Percentiles rank a stretch among this genome's conserved stretches.
phyloP scores from a whole-genome alignment of 2,329 filamentous ascomycete genomes.

The Nemania sp. region DNA sequence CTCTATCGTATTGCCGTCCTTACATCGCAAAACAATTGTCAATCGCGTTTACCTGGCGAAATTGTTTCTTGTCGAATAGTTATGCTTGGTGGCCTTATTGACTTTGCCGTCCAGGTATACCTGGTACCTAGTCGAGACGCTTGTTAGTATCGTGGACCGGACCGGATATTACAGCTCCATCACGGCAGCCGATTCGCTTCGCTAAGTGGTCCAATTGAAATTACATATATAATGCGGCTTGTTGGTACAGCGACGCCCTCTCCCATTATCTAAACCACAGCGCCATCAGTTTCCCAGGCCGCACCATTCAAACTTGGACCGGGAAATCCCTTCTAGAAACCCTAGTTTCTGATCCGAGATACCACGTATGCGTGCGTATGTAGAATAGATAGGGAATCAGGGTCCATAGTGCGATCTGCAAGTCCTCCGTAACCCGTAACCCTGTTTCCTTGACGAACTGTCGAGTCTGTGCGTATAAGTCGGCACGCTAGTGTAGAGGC shows the following conservation, averaged over 20 bases:
- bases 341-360: too few relatives aligned
- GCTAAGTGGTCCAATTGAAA: constrained; percentile 34
- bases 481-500: background rate
- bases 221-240: constrained; percentile 17
- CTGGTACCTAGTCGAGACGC: background rate
- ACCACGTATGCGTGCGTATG: too few relatives aligned
- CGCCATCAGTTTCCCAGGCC: constrained; percentile 22
- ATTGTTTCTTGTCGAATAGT: background rate
- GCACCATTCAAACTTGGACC: constrained; percentile 11
- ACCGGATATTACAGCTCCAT: constrained; percentile 32
- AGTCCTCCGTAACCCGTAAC: constrained; percentile 22
- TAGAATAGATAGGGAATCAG: constrained; percentile 7
- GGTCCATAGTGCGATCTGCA: constrained; percentile 13
- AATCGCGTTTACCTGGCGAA: background rate
- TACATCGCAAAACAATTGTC: background rate
- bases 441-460: constrained; percentile 28
- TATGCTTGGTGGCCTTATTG: constrained; percentile 14
- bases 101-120: background rate
- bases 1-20: constrained; percentile 3
- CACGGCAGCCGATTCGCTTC: constrained; percentile 21
- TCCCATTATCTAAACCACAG: constrained; percentile 8
- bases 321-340: constrained; percentile 28
- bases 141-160: constrained; percentile 9
- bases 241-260: constrained; percentile 4
- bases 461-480: constrained; percentile 20